Evolutionary conservation across 768 basidiomycete genomes (phyloP), one percentile per base, ranked within the genome.

Genomic region (Boletus sp.): DNA sequence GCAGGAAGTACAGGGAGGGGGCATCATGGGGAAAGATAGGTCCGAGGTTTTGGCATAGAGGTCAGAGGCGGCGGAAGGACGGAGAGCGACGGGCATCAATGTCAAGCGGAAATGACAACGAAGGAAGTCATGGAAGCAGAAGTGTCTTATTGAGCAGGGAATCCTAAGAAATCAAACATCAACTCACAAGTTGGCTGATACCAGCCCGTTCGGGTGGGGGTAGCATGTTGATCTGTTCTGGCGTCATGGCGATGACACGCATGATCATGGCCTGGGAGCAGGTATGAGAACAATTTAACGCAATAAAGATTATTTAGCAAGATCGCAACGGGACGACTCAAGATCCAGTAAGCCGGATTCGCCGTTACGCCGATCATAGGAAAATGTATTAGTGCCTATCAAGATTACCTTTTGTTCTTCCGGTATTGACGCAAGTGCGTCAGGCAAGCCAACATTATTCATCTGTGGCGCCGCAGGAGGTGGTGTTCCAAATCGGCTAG

Each of bases 121-220:
- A 54, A 42, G 56, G 47, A 40, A 33, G 42, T 42, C 54, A 55
- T 12, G 15, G 51, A 54, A 59, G 57, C 20, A 30, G 29, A 51
- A 46, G 50, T 30, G 50, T 60, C 45, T 39, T 44, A 15, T 52
- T 67, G 56, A 66, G 62, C 29, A 54, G 29, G 45, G 52, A 4
- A 41, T n/a, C 18, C 15, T 1, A n/a, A 41, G 29, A 56, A 57
- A 20, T 57, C 20, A n/a, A 51, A 52, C 46, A 49, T 41, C 42
- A 28, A 81, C 89, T 63, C 40, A 94, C 93, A 67, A 97, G 77
- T 73, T 94, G 90, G 63, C 93, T 81, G 62, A 94, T 87, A 35
- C 84, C 90, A 11, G 83, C 80, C 29, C 89, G 79, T 64, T 95
- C 92, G 5, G 78, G 73, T 1, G 87, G 84, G 10, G 91, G 87